Percentiles rank a stretch among this genome's conserved stretches.
phyloP scores from a whole-genome alignment of 345 rosid genomes.

The Lumnitzera littorea region DNA sequence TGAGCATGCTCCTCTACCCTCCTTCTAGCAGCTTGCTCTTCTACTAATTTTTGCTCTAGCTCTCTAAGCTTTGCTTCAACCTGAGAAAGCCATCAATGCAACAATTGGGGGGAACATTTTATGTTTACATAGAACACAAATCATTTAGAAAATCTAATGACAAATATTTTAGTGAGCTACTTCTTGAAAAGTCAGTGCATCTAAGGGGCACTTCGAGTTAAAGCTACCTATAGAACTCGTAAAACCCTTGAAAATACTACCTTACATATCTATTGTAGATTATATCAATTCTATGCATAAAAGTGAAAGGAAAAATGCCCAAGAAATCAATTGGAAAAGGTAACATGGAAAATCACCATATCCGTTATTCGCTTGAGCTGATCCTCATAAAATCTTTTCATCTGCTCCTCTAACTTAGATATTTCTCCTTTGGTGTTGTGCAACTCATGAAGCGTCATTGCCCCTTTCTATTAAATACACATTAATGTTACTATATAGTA shows the following conservation, averaged over 20 bases:
- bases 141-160: too few relatives aligned
- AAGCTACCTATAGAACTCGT: too few relatives aligned
- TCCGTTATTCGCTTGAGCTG: conserved; percentile 62
- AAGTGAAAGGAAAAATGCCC: background rate
- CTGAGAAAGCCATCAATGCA: conserved; percentile 16
- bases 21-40: conserved; percentile 72
- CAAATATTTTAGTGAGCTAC: too few relatives aligned
- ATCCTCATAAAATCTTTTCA: conserved; percentile 46
- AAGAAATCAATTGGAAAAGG: background rate
- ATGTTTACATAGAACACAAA: too few relatives aligned
- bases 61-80: conserved; percentile 27
- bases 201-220: too few relatives aligned
- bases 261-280: too few relatives aligned
- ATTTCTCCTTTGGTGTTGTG: conserved; percentile 50
- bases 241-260: too few relatives aligned
- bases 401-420: conserved; percentile 49
- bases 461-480: conserved; percentile 45
- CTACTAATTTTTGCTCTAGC: conserved; percentile 66
- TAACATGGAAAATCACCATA: conserved; percentile 25
- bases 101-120: too few relatives aligned
- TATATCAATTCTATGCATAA: too few relatives aligned
- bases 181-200: too few relatives aligned
- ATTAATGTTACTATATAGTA: background rate
- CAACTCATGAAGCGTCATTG: conserved; percentile 52
- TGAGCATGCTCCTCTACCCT: conserved; percentile 56